phyloP scores from a whole-genome alignment of 768 basidiomycete genomes.

The Mycena amicta region DNA sequence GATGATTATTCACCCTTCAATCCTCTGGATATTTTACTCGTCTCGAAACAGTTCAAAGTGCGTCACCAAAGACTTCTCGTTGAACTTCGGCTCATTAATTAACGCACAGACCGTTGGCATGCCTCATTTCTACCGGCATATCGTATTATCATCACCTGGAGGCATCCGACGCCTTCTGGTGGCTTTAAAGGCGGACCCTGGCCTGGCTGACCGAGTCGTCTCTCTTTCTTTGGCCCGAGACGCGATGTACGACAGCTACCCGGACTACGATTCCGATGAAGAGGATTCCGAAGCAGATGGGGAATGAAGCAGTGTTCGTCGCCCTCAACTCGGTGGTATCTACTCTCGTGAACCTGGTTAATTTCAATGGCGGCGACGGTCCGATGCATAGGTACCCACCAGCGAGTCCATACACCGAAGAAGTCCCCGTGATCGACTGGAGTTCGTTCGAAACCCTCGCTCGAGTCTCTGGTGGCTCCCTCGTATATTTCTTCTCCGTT shows the following conservation, averaged over 20 bases:
- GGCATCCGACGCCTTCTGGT: background rate
- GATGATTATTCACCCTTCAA: background rate
- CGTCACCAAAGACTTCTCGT: background rate
- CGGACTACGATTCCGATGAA: background rate
- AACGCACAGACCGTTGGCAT: background rate
- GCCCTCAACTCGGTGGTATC: no score
- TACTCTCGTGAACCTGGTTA: no score
- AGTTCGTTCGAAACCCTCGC: no score
- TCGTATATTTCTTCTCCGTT: no score
- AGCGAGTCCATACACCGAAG: no score
- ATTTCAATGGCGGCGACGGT: no score
- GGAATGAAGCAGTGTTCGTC: background rate
- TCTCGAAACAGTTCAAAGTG: conserved; percentile 11
- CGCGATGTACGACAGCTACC: background rate
- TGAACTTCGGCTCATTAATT: background rate
- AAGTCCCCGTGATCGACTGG: no score
- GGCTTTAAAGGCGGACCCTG: background rate
- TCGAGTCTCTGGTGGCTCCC: no score
- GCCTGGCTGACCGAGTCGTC: background rate
- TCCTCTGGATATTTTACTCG: background rate
- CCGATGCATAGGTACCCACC: background rate
- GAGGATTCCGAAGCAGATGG: background rate
- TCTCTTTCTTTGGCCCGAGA: background rate
- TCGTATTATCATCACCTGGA: background rate
- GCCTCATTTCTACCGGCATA: conserved; percentile 3